Evolutionary conservation across 2,329 filamentous ascomycete genomes (phyloP).

Genomic region (Pseudogymnoascus sp.): DNA sequence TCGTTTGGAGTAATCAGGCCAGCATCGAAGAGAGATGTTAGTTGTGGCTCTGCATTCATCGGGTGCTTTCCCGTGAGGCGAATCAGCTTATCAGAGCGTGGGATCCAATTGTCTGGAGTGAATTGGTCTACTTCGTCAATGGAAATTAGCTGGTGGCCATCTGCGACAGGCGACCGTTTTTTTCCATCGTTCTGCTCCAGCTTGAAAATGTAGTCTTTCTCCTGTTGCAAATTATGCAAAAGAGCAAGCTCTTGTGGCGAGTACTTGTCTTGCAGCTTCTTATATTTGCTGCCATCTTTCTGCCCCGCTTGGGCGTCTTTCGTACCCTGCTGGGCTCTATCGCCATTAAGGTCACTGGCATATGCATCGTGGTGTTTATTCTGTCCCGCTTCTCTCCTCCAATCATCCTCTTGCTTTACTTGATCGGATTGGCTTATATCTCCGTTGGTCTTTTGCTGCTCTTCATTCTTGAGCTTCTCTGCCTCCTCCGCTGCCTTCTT

Average conservation of each 20-base stretch:
- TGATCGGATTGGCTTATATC: conserved; percentile 26
- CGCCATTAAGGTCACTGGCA: conserved; percentile 14
- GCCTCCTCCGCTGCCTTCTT: conserved; percentile 28
- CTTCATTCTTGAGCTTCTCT: conserved; percentile 23
- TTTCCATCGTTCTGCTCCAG: conserved; percentile 39
- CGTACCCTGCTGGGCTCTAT: conserved; percentile 21
- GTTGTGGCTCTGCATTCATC: conserved; percentile 41
- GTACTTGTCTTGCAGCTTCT: conserved; percentile 32
- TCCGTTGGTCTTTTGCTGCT: conserved; percentile 24
- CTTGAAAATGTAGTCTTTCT: conserved; percentile 35
- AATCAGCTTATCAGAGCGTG: conserved; percentile 38
- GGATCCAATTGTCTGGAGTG: conserved; percentile 47
- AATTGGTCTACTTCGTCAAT: conserved; percentile 45
- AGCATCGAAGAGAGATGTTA: conserved; percentile 36
- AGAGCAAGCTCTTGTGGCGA: conserved; percentile 37
- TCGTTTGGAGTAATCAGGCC: conserved; percentile 44
- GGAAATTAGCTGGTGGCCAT: conserved; percentile 27
- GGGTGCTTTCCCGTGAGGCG: conserved; percentile 46
- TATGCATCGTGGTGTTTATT: conserved; percentile 21
- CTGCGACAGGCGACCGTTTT: conserved; percentile 30
- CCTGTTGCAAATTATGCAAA: conserved; percentile 35
- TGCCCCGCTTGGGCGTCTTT: conserved; percentile 23
- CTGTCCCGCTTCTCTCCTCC: conserved; percentile 14
- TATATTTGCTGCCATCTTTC: conserved; percentile 20
- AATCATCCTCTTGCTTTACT: conserved; percentile 17